phyloP scores from a whole-genome alignment of 163 green algal genomes.

The Scenedesmus sp. region DNA sequence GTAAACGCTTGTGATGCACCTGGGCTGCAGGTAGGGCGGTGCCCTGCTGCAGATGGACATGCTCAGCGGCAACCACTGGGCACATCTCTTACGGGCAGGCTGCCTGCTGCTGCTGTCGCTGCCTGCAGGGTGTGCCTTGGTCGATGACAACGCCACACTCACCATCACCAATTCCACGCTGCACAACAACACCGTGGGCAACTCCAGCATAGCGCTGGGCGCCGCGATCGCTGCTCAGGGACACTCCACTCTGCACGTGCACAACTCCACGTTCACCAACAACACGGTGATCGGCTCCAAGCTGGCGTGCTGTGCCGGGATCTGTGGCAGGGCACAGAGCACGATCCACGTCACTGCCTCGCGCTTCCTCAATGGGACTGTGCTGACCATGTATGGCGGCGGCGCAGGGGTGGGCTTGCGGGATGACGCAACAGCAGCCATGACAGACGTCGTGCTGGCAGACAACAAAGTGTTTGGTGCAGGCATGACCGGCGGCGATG shows the following conservation, averaged over 20 bases:
- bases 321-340: background rate
- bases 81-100: background rate
- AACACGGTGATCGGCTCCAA: background rate
- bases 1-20: too few species aligned
- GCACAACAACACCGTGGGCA: background rate
- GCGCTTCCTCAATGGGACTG: background rate
- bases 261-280: background rate
- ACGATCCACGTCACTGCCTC: background rate
- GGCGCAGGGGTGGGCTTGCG: background rate
- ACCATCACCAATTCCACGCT: background rate
- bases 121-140: background rate
- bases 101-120: background rate
- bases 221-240: background rate
- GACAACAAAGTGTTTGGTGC: slow-evolving; percentile 1
- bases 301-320: background rate
- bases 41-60: too few species aligned
- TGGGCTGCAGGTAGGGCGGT: background rate
- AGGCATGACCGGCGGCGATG: background rate
- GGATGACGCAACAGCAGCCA: background rate
- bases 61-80: background rate
- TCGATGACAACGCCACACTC: background rate
- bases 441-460: background rate
- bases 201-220: background rate
- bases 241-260: background rate
- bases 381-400: background rate